Evolutionary conservation across 345 rosid species (phyloP), one percentile per base, ranked within the genome.

Genomic region (Euclidium syriacum): DNA sequence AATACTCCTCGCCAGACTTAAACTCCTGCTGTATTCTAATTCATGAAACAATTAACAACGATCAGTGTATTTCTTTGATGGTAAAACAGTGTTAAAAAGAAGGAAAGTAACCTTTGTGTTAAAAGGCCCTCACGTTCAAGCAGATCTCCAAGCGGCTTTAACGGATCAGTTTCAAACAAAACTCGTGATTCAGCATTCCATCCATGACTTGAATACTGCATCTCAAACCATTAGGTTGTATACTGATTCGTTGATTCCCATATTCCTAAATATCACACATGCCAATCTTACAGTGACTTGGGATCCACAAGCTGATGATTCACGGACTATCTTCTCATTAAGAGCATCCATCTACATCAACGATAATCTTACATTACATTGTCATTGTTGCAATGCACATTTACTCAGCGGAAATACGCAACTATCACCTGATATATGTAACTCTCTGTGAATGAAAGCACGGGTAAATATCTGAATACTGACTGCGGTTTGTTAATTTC

Each of bases 381-480:
- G 50, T 19, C 38, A 39, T 7, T 29, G 27, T 7, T 22, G 43
- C 5, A 33, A 8, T 7, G 34, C 27, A 53, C 2, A 5, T n/a
- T 14, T 3, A 32, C 39, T 18, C 56, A 46, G 33, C 44, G 32
- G 26, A 58, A 7, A 48, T 1, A 47, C 27, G 29, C 32, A 19
- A n/a, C 18, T 2, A 29, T 72, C 60, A 92, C 98, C 96, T 86
- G 91, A 78, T 88, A 88, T 61, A 88, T 83, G 68, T 74, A 88
- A 73, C 96, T 82, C 75, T 89, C 94, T 7, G 88, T 75, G 75
- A 83, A 92, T 42, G 86, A 76, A 62, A 92, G 90, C 61, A 85
- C 41, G 0, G 98, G 96, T 48, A 92, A 73, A 75, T 79, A 81
- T 69, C 68, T 75, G 79, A 88, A 86, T 43, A 88, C 10, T 38